Evolutionary conservation across 1,284 basidiomycete genomes (phyloP).

Genomic region (Ustanciosporium gigantosporum): DNA sequence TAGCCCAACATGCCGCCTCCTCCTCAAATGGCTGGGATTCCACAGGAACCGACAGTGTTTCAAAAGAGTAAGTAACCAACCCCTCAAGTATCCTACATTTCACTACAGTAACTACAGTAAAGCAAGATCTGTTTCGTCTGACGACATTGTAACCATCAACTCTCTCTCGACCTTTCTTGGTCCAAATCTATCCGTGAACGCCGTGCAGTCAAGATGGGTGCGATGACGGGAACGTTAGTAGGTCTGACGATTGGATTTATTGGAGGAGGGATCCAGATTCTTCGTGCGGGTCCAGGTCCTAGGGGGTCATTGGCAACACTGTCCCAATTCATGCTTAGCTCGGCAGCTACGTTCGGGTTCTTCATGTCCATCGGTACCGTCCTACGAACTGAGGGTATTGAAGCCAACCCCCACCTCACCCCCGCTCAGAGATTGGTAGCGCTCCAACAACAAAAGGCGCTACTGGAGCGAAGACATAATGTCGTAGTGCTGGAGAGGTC

Average conservation of each 20-base stretch:
- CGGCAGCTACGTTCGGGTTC: conserved; percentile 57
- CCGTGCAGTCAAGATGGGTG: conserved; percentile 52
- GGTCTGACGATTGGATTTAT: conserved; percentile 58
- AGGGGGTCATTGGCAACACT: conserved; percentile 50
- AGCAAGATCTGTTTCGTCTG: not conserved
- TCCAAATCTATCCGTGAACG: not conserved
- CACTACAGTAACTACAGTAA: not conserved
- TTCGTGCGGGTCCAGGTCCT: conserved; percentile 54
- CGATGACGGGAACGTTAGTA: conserved; percentile 57
- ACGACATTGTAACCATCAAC: not conserved
- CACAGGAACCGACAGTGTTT: conserved; percentile 35
- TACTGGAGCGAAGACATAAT: too few species aligned
- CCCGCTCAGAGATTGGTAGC: conserved; percentile 13
- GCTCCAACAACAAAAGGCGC: conserved; percentile 23
- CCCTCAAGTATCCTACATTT: not conserved
- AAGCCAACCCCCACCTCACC: conserved; percentile 18
- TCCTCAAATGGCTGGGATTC: conserved; percentile 32
- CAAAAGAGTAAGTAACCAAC: conserved; percentile 38
- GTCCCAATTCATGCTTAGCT: conserved; percentile 55
- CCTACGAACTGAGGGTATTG: conserved; percentile 46
- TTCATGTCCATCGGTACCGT: conserved; percentile 59
- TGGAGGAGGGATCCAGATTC: conserved; percentile 55
- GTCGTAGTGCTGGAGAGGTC: conserved; percentile 3
- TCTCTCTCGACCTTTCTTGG: not conserved
- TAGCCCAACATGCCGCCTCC: conserved; percentile 31